Evolutionary conservation across 768 basidiomycete species (phyloP), one percentile per base, ranked within the genome.

Genomic region (Nidularia pulvinata): DNA sequence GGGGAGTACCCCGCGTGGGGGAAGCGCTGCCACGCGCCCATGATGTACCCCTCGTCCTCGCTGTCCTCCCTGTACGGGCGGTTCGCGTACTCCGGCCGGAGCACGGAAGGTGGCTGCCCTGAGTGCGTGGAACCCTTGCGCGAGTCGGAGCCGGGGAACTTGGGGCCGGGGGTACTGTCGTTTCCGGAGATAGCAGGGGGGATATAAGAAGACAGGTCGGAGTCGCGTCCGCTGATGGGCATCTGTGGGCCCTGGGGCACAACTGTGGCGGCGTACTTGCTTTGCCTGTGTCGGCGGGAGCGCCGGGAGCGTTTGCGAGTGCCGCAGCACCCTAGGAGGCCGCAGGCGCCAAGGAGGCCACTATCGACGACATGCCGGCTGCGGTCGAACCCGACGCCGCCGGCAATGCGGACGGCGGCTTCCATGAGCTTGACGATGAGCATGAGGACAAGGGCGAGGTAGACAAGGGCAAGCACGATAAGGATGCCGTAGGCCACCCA

Each of bases 401-500:
- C 89, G 52, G 86, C 63, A 30, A 95, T 79, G 36, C 96, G 90
- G 33, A 92, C 77, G n/a, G 83, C 48, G 7, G 85, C 94, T 67
- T 98, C 96, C 44, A 89, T 62, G 48, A 96, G 59, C 73, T 99
- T 99, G 71, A 89, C 84, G 36, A 89, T 49, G 39, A 98, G 82
- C 80, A 97, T 90, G 52, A 91, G 70, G 47, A 84, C 64, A 60
- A 96, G 84, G n/a, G 89, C 86, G 9, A 93, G 75, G 66, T 95
- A 93, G 46, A 93, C 86, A 54, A 98, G 78, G 9, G 82, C 82
- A 32, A 92, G 75, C 48, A 97, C 89, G 61, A 95, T 75, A 55
- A 98, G 78, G 54, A 98, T 88, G 60, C 93, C 91, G 68, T 96
- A 98, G 10, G 95, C 86, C 13, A 99, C 86, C 97, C 96, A 99